These are phyloP conservation scores for Aspergillus spinulosporus DNA, from an alignment of 2,329 filamentous ascomycete species.

Conservation along the genomic window DNA sequence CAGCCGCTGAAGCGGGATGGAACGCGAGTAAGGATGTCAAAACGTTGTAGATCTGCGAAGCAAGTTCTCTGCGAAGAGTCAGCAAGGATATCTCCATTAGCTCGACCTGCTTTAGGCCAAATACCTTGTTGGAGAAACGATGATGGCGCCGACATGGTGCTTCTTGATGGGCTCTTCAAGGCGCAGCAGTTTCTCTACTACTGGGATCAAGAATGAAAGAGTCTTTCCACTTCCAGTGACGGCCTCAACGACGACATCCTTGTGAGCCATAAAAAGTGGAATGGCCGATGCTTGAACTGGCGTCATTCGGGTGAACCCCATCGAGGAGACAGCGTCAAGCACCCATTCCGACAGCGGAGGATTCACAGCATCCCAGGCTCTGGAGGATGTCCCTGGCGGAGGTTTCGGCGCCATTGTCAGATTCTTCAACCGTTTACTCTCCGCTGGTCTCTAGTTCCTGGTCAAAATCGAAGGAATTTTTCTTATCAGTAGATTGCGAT, in stretches of 20 bases:
- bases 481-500: slow-evolving; percentile 25
- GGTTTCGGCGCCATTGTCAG: slow-evolving; percentile 42
- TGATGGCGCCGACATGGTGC: slow-evolving; percentile 85
- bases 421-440: not conserved
- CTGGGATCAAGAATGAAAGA: slow-evolving; percentile 77
- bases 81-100: not conserved
- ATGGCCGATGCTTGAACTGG: slow-evolving; percentile 93
- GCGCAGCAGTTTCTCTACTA: slow-evolving; percentile 78
- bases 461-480: slow-evolving; percentile 3
- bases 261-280: slow-evolving; percentile 83
- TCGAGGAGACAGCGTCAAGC: slow-evolving; percentile 75
- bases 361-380: slow-evolving; percentile 68
- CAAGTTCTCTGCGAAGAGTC: slow-evolving; percentile 67
- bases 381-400: slow-evolving; percentile 46
- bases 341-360: slow-evolving; percentile 79
- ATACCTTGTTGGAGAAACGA: slow-evolving; percentile 79
- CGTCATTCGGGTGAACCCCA: slow-evolving; percentile 86
- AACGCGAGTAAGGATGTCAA: slow-evolving; percentile 76
- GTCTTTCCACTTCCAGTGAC: slow-evolving; percentile 93
- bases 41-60: slow-evolving; percentile 84
- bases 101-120: not conserved
- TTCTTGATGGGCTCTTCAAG: slow-evolving; percentile 81
- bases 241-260: slow-evolving; percentile 90
- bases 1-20: slow-evolving; percentile 70
- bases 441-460: slow-evolving; percentile 1